These are phyloP conservation scores for Clonostachys chloroleuca DNA, from an alignment of 2,329 filamentous ascomycete species.

Conservation along the genomic window DNA sequence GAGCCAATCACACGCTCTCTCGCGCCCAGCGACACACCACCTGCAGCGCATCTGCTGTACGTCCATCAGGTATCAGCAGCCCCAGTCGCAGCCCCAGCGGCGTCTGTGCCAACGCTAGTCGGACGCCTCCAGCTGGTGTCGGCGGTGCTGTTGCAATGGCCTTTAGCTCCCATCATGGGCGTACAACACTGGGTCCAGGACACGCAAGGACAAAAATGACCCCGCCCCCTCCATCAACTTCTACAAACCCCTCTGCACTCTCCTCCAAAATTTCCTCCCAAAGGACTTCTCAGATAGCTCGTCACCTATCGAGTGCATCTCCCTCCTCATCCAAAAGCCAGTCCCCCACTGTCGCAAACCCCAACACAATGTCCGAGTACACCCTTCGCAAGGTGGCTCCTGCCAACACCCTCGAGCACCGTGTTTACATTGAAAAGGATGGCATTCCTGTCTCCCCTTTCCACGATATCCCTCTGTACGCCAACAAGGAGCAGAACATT, in stretches of 20 bases:
- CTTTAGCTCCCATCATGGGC: neutral
- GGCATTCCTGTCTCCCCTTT: constrained; percentile 90
- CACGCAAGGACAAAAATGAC: constrained; percentile 1
- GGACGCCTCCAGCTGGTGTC: neutral
- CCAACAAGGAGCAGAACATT: constrained; percentile 91
- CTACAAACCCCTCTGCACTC: constrained; percentile 10
- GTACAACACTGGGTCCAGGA: neutral
- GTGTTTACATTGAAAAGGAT: constrained; percentile 97
- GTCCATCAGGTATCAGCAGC: neutral
- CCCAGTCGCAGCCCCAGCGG: neutral
- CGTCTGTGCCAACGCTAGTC: neutral
- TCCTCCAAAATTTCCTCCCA: constrained; percentile 40
- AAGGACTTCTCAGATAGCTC: constrained; percentile 49
- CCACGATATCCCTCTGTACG: constrained; percentile 97
- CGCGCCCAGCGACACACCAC: too few relatives aligned
- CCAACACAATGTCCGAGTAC: constrained; percentile 61
- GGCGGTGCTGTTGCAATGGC: neutral
- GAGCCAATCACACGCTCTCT: neutral
- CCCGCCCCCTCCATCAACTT: constrained; percentile 10
- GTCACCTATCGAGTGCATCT: constrained; percentile 40
- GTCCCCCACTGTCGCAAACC: constrained; percentile 2
- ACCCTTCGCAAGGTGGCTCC: constrained; percentile 81
- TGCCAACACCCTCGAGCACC: constrained; percentile 92
- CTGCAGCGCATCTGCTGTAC: too few relatives aligned
- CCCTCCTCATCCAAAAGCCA: constrained; percentile 6